Base-by-base conservation (phyloP, 2,329 filamentous ascomycete genomes). In the Cladosporium phlei region DNA sequence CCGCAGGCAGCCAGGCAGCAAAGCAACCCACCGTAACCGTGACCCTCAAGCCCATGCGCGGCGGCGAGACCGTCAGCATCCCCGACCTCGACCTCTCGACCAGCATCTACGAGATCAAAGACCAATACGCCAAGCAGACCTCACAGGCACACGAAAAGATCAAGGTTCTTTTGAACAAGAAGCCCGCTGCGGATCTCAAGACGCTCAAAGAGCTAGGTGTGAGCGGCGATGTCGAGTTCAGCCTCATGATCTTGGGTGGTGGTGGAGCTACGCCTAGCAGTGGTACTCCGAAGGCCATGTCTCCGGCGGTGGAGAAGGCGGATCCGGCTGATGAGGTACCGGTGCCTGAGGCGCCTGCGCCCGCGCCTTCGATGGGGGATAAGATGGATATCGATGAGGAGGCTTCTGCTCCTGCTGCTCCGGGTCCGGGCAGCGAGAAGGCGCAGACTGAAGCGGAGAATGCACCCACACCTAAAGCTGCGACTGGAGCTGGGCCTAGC, bases 121-220 rank as follows among this genome's bases (percentile, higher is more conserved):
- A 76, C 43, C 72, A 76, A 2, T 82, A 95, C 33, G 77, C 82
- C 2, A 65, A 72, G 12, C 74, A 85, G 54, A 78, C 83, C 4
- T 71, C 75, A 20, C 76, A 86, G 48, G 76, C 81, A 2, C 68
- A 79, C n/a, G 80, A 84, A 29, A 95, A 94, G 73, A 80, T 97
- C 63, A 89, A 90, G 70, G 69, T 98, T 8, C 70, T 98, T 52
- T 79, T 85, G 62, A 86, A 86, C 66, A 94, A 93, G 73, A 95
- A 95, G 67, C 91, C 91, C 0, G 79, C 88, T 0, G 64, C 56
- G 11, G 66, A 63, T 32, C 56, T 64, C 19, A 62, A 63, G 46
- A 63, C 61, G 4, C 48, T 61, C 7, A 57, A 59, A 24, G 60
- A 64, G 6, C 43, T 64, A 2, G 74, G 73, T 0, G 73, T 77